Evolutionary conservation across 2,329 filamentous ascomycete species (phyloP), one percentile per base, ranked within the genome.

Genomic region (Boeremia exigua): DNA sequence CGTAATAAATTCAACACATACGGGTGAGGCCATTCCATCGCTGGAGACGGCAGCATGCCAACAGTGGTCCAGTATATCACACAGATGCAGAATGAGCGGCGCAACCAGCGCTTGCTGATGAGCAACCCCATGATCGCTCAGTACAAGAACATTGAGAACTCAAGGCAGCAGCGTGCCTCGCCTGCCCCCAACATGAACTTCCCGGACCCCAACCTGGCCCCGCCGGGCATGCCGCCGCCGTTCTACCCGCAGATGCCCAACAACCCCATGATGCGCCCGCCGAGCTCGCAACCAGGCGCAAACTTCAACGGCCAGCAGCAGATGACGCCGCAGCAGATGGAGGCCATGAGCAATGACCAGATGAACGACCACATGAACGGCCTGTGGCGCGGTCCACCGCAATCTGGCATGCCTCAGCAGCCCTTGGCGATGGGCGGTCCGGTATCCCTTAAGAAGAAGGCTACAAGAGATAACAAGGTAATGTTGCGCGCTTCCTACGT

Each of bases 401-500:
- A 69, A 42, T 73, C 71, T 17, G 74, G 82, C 51, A 85, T 89
- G 81, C 43, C 80, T 57, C 82, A 80, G 19, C 84, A 82, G 48
- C 82, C 80, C 56, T 81, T 84, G 36, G 87, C 73, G 66, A 87
- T 73, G 66, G 67, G 71, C 38, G 65, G 65, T 33, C 78, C 76
- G 79, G 77, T 88, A 4, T 87, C 85, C 30, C 88, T 89, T 1
- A 92, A 91, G 62, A 94, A 94, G 83, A 90, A 91, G 80, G 79
- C 78, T 5, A 88, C 88, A 75, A 82, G 80, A 58, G 80, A 84
- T 4, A 89, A 88, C 75, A 91, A 91, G 86, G 88, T 90, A 83
- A 40, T 60, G 79, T 70, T 69, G 70, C 68, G 65, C 58, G 57
- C 51, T 65, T 61, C 54, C 57, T 30, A n/a, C n/a, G n/a, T 28